Evolutionary conservation across 768 basidiomycete species (phyloP), one percentile per base, ranked within the genome.

Genomic region (Suillus hirtellus): DNA sequence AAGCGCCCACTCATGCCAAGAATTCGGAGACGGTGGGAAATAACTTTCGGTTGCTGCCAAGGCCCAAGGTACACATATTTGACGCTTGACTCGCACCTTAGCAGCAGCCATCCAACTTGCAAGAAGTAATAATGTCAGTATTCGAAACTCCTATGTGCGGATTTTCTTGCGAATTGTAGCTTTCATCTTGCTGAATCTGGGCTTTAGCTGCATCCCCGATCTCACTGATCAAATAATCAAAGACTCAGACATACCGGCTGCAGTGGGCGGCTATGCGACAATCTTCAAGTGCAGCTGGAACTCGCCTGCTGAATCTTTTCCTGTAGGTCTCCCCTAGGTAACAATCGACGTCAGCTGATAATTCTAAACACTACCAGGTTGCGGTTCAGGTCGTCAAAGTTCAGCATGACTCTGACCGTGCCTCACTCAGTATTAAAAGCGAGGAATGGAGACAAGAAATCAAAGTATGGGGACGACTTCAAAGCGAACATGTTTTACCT

Each of bases 231-330:
- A 55, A 21, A 55, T 55, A 38, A 37, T 12, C n/a, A 70, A 74
- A 47, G 5, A 47, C n/a, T 47, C n/a, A 38, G 74, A 71, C 14
- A 67, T 69, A 44, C 40, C 80, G 0, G 72, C 74, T 50, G 79
- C 79, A 1, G 75, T 76, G 65, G 81, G 81, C 6, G 79, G 78
- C 9, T 81, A 78, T 66, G 77, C 78, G 15, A 79, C 81, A 66
- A 74, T 81, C 14, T 81, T 77, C 77, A 76, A 70, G 59, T 78
- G 76, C 4, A 68, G 68, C 14, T 12, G 78, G 77, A 78, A 60
- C 2, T 44, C 7, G 3, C 43, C 54, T 38, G 21, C 54, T 55
- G 54, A 14, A 24, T 55, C 54, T 24, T 37, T 21, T 38, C 54
- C n/a, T 21, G 54, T 37, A 55, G n/a, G 53, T 35, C n/a, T 1